Evolutionary conservation across 169 alveolate species (phyloP).

Genomic region (Neospora caninum): DNA sequence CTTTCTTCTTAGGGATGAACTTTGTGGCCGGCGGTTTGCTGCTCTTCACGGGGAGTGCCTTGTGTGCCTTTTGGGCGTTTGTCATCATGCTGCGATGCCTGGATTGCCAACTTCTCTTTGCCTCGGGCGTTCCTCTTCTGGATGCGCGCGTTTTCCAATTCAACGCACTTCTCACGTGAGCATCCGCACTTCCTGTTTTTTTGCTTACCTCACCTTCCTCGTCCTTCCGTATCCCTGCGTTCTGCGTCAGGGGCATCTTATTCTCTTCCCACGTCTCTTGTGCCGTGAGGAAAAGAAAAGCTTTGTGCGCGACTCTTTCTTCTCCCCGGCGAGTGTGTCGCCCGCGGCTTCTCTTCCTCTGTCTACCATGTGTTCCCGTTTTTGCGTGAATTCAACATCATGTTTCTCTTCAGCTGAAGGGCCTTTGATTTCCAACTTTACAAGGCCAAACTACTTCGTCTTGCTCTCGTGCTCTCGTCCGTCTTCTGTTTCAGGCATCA

Average conservation of each 20-base stretch:
- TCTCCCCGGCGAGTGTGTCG: too few species aligned
- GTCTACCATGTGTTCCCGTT: too few species aligned
- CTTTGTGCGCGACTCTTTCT: background rate
- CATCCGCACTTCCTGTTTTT: too few species aligned
- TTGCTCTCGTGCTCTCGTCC: too few species aligned
- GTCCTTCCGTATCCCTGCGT: too few species aligned
- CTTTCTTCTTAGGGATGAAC: conserved; percentile 36
- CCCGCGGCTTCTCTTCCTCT: too few species aligned
- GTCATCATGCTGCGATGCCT: conserved; percentile 21
- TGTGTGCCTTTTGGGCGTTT: conserved; percentile 37
- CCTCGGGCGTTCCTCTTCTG: conserved; percentile 37
- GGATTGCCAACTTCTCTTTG: conserved; percentile 28
- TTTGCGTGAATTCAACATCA: too few species aligned
- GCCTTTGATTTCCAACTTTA: too few species aligned
- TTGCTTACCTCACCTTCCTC: too few species aligned
- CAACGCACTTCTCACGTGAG: conserved; percentile 14
- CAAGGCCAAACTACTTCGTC: too few species aligned
- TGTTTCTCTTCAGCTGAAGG: too few species aligned
- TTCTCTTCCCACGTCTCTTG: background rate
- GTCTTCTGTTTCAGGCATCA: conserved; percentile 30
- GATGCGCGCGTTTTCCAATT: conserved; percentile 29
- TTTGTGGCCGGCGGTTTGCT: conserved; percentile 48
- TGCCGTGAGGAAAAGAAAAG: background rate
- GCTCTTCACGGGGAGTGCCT: conserved; percentile 13
- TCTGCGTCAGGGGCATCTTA: too few species aligned